A percentile compares a stretch with the other conserved stretches of the same genome.
phyloP scores from a whole-genome alignment of 1,284 basidiomycete species.

The Pyrrhoderma noxium region DNA sequence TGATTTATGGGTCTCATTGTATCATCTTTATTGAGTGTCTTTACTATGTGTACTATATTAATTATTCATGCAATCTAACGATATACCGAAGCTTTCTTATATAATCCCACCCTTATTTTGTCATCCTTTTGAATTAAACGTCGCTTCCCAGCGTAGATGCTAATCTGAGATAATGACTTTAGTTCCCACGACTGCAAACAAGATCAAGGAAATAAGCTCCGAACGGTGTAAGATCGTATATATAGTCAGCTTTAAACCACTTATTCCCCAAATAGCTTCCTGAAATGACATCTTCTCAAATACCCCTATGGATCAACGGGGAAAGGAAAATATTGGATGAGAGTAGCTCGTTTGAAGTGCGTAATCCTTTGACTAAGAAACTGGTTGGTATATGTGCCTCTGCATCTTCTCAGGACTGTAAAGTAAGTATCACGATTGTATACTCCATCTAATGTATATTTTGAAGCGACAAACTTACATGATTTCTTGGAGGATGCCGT shows the following conservation, averaged over 20 bases:
- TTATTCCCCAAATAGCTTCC: neutral
- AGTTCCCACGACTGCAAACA: too few species aligned
- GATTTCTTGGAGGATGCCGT: conserved; percentile 31
- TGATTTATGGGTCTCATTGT: too few species aligned
- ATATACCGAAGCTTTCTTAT: too few species aligned
- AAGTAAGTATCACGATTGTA: conserved; percentile 10
- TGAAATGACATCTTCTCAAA: conserved; percentile 6
- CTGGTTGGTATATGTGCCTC: conserved; percentile 39
- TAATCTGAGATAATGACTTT: too few species aligned
- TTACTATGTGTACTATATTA: neutral
- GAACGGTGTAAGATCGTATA: too few species aligned
- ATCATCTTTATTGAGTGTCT: conserved; percentile 1
- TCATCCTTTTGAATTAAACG: too few species aligned
- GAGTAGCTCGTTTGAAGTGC: conserved; percentile 37
- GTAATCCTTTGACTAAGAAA: conserved; percentile 34
- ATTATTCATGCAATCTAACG: neutral
- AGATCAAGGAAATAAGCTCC: too few species aligned
- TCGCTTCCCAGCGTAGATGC: too few species aligned
- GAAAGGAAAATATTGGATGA: conserved; percentile 31
- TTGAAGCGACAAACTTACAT: neutral
- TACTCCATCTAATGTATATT: conserved; percentile 1
- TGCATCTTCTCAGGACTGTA: conserved; percentile 40
- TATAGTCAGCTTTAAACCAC: neutral
- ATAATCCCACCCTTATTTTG: too few species aligned
- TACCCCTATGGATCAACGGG: conserved; percentile 28